Evolutionary conservation across 2,329 filamentous ascomycete species (phyloP).

Genomic region (Leptographium galeiforme): DNA sequence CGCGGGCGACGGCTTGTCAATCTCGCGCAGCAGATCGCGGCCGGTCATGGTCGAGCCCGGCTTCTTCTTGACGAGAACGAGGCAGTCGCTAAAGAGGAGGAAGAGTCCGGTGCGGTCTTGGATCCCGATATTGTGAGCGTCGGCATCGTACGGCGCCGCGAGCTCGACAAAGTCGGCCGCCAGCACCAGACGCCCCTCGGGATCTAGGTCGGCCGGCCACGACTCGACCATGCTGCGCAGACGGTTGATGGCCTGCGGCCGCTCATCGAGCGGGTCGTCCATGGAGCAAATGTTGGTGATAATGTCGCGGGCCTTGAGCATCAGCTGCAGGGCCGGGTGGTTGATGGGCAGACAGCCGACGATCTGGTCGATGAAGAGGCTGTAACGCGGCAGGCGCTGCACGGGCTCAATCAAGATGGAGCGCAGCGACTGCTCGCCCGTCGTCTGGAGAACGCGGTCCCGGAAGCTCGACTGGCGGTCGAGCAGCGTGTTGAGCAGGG

Average conservation of each 20-base stretch:
- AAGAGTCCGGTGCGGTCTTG: constrained; percentile 54
- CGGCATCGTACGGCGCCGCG: constrained; percentile 49
- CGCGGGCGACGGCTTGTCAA: constrained; percentile 65
- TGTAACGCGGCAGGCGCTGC: constrained; percentile 86
- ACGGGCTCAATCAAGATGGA: constrained; percentile 94
- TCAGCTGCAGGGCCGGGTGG: constrained; percentile 68
- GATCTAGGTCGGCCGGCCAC: constrained; percentile 61
- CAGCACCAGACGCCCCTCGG: constrained; percentile 64
- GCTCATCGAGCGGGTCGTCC: constrained; percentile 57
- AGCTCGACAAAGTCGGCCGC: constrained; percentile 72
- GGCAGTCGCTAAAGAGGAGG: constrained; percentile 69
- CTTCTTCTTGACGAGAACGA: constrained; percentile 65
- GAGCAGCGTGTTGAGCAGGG: constrained; percentile 65
- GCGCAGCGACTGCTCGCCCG: constrained; percentile 79
- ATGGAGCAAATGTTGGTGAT: constrained; percentile 95
- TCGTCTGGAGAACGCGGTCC: constrained; percentile 63
- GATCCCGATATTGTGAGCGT: constrained; percentile 28
- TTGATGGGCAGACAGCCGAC: constrained; percentile 71
- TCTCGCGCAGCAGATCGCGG: constrained; percentile 66
- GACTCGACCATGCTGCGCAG: constrained; percentile 63
- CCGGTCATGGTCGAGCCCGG: constrained; percentile 51
- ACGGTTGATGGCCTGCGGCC: constrained; percentile 59
- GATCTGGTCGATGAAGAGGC: constrained; percentile 91
- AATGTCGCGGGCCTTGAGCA: constrained; percentile 83
- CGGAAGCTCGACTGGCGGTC: constrained; percentile 74